Evolutionary conservation across 2,329 filamentous ascomycete genomes (phyloP).

Genomic region (Colletotrichum chrysophilum): DNA sequence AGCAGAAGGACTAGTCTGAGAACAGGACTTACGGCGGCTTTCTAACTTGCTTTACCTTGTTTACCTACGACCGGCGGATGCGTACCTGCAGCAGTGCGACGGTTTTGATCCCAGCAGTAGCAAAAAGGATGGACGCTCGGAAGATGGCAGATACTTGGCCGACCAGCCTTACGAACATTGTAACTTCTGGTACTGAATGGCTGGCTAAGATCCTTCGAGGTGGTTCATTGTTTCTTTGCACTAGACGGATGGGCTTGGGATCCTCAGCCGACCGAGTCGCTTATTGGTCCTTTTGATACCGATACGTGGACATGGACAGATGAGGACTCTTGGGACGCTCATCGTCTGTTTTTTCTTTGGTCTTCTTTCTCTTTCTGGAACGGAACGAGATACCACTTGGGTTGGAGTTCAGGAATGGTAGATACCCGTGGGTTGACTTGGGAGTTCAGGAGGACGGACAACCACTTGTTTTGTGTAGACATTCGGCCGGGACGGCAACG

Average conservation of each 20-base stretch:
- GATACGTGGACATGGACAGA: background rate
- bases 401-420: background rate
- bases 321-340: background rate
- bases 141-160: background rate
- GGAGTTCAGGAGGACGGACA: background rate
- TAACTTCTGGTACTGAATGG: background rate
- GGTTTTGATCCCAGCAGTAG: background rate
- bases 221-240: background rate
- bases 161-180: background rate
- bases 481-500: background rate
- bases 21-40: background rate
- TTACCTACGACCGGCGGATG: background rate
- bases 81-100: background rate
- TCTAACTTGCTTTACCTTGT: background rate
- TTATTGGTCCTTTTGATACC: background rate
- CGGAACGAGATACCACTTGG: background rate
- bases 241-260: background rate
- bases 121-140: background rate
- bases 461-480: background rate
- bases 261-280: background rate
- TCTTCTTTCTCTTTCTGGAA: background rate
- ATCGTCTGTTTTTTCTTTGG: background rate
- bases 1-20: background rate
- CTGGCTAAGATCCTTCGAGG: background rate
- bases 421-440: background rate